A percentile compares a stretch with the other conserved stretches of the same genome.
These are phyloP conservation scores for Tulasnella sp. DNA, from an alignment of 768 basidiomycete species.

Conservation along the genomic window DNA sequence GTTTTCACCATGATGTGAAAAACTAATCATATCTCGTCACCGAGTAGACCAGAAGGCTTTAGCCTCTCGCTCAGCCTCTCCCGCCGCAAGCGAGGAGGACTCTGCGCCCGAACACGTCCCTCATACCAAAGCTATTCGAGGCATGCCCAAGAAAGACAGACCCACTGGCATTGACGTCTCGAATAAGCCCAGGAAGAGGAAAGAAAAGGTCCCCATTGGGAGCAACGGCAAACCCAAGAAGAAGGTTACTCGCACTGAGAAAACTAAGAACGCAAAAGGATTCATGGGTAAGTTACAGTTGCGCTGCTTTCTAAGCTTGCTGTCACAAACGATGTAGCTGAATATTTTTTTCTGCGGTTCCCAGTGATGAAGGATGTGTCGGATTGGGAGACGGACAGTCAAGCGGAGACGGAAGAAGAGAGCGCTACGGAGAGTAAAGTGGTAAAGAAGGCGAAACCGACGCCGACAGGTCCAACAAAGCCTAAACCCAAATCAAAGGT, in stretches of 20 bases:
- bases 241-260: slow-evolving; percentile 48
- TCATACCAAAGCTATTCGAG: slow-evolving; percentile 14
- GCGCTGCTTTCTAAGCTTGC: slow-evolving; percentile 22
- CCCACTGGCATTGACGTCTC: slow-evolving; percentile 22
- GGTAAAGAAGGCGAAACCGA: neutral
- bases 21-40: too few relatives aligned
- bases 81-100: slow-evolving; percentile 19
- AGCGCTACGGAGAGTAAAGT: slow-evolving; percentile 22
- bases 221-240: slow-evolving; percentile 68
- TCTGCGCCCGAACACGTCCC: slow-evolving; percentile 18
- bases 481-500: slow-evolving; percentile 1
- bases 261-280: slow-evolving; percentile 49
- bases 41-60: too few relatives aligned
- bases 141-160: slow-evolving; percentile 21
- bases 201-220: slow-evolving; percentile 53
- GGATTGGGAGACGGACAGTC: slow-evolving; percentile 66
- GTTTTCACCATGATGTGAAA: too few relatives aligned
- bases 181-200: slow-evolving; percentile 31
- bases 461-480: neutral
- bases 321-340: neutral
- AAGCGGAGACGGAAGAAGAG: slow-evolving; percentile 42
- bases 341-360: neutral
- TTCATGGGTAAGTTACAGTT: slow-evolving; percentile 55
- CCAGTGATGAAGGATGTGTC: slow-evolving; percentile 70
- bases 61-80: too few relatives aligned